Percentiles rank a stretch among this genome's conserved stretches.
These are phyloP conservation scores for Solanum verrucosum DNA, from an alignment of 257 asterid species.

Conservation along the genomic window DNA sequence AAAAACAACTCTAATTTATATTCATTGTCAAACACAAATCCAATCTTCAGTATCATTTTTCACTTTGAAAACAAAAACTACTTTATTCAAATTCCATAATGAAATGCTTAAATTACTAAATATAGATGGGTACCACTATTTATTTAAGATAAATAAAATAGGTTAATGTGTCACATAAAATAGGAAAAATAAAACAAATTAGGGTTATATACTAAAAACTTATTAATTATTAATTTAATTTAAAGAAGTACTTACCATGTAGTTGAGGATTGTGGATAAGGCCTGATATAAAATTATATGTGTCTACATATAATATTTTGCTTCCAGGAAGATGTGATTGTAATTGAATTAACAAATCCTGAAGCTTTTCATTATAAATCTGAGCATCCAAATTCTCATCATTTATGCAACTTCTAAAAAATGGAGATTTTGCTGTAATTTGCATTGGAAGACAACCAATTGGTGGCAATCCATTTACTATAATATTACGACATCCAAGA, in stretches of 20 bases:
- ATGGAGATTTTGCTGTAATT: conserved; percentile 1
- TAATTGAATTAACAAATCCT: not conserved
- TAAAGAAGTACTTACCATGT: not conserved
- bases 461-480: conserved; percentile 11
- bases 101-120: not conserved
- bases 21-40: too few species aligned
- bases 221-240: not conserved
- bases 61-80: too few species aligned
- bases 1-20: too few species aligned
- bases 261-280: not conserved
- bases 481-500: not conserved
- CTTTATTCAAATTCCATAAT: too few species aligned
- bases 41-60: too few species aligned
- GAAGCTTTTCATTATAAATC: not conserved
- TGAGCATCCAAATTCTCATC: not conserved
- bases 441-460: conserved; percentile 10
- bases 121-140: not conserved
- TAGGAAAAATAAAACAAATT: too few species aligned
- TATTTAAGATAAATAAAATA: not conserved
- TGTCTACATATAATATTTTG: not conserved
- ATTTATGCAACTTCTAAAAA: not conserved
- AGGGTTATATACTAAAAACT: not conserved
- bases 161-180: not conserved
- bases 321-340: not conserved
- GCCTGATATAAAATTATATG: not conserved